Conservation (phyloP, 805 yeast species). For the Candida pseudoglaebosa region DNA sequence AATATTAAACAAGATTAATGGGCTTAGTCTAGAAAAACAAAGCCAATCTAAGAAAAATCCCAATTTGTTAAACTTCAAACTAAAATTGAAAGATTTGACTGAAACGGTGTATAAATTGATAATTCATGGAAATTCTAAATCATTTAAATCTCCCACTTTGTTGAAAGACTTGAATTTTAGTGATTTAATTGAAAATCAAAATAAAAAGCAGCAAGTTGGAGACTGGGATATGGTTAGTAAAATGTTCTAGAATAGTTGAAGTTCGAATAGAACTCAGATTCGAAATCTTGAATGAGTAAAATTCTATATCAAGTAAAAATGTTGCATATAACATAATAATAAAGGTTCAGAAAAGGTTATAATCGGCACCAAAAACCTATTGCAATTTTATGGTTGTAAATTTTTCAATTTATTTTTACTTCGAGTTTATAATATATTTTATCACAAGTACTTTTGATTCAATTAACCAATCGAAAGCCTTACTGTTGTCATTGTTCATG, state of each 20-base stretch:
- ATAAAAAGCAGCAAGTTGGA: conserved; percentile 15
- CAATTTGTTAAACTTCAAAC: conserved; percentile 1
- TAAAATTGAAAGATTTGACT: conserved; percentile 25
- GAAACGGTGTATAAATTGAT: conserved; percentile 27
- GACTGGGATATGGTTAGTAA: conserved; percentile 37
- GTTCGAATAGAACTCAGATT: no score
- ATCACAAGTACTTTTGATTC: no score
- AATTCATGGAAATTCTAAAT: conserved; percentile 13
- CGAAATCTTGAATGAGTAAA: no score
- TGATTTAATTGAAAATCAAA: conserved; percentile 20
- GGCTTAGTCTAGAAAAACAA: conserved; percentile 4
- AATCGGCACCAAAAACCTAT: no score
- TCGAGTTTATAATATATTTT: no score
- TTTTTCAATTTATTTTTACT: no score
- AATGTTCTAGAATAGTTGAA: conserved; percentile 13
- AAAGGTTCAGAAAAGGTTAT: no score
- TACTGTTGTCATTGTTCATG: no score
- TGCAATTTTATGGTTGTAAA: no score
- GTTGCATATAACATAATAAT: no score
- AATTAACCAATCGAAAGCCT: no score
- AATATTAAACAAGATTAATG: conserved; percentile 8
- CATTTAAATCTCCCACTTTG: conserved; percentile 5
- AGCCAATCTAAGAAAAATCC: not conserved
- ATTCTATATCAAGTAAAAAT: no score
- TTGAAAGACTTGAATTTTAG: conserved; percentile 20